Evolutionary conservation across 352 stramenopile genomes (phyloP).

Genomic region (Globisporangium acanthophoron): DNA sequence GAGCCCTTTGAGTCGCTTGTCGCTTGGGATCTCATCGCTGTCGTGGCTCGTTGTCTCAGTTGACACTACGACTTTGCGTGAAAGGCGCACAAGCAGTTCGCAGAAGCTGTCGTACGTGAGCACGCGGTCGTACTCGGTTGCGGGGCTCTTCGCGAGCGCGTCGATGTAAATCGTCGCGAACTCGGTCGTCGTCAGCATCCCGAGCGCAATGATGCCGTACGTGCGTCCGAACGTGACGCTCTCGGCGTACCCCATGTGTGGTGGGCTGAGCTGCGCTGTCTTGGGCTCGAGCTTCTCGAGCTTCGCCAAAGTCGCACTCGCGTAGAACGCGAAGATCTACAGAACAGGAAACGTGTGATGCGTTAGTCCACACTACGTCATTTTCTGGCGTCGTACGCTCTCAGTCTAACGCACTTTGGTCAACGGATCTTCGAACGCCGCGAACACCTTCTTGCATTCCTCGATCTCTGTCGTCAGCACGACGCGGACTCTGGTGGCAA

Average conservation of each 20-base stretch:
- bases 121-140: constrained; percentile 55
- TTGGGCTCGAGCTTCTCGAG: constrained; percentile 67
- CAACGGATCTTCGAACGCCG: constrained; percentile 57
- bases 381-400: neutral
- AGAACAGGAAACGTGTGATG: neutral
- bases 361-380: neutral
- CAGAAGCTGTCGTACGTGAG: constrained; percentile 58
- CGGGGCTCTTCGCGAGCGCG: constrained; percentile 47
- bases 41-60: neutral
- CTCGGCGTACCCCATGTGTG: constrained; percentile 66
- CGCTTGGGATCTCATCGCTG: constrained; percentile 22
- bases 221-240: constrained; percentile 60
- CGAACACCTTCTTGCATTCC: constrained; percentile 60
- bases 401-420: constrained; percentile 22
- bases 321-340: constrained; percentile 61
- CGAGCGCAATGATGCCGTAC: constrained; percentile 74
- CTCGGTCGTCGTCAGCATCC: constrained; percentile 71
- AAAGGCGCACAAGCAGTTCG: constrained; percentile 59
- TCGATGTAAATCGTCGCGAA: constrained; percentile 75
- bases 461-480: constrained; percentile 43
- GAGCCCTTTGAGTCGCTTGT: constrained; percentile 64
- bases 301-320: constrained; percentile 36
- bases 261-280: constrained; percentile 31
- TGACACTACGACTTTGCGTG: constrained; percentile 25
- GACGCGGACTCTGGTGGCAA: constrained; percentile 28